phyloP scores from a whole-genome alignment of 345 rosid species.

The Eucalyptus rudis region DNA sequence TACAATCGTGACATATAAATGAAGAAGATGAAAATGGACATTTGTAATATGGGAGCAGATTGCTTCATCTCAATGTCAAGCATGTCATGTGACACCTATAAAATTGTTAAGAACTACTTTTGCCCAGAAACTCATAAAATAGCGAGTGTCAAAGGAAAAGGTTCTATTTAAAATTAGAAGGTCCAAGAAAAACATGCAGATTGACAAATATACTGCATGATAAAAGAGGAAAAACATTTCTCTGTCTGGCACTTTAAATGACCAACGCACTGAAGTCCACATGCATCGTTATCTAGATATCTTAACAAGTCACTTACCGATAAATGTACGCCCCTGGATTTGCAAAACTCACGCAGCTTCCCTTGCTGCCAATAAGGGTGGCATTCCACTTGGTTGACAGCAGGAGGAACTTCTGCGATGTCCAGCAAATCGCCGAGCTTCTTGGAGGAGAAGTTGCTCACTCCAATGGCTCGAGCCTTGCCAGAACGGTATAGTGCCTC shows the following conservation, averaged over 20 bases:
- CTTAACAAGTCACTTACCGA: slow-evolving; percentile 33
- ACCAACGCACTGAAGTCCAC: not conserved
- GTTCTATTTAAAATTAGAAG: not conserved
- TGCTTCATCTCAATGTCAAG: not conserved
- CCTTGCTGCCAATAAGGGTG: slow-evolving; percentile 79
- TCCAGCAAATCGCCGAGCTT: slow-evolving; percentile 59
- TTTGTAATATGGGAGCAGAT: not conserved
- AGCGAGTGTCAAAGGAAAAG: not conserved
- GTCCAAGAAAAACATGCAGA: not conserved
- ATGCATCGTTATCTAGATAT: not conserved
- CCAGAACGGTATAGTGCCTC: slow-evolving; percentile 63
- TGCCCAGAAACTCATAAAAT: not conserved
- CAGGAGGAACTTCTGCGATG: slow-evolving; percentile 68
- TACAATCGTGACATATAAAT: not conserved
- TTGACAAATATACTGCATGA: not conserved
- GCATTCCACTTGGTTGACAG: slow-evolving; percentile 77
- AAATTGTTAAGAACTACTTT: not conserved
- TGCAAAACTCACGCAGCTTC: slow-evolving; percentile 54
- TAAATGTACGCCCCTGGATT: slow-evolving; percentile 63
- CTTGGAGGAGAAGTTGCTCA: slow-evolving; percentile 76
- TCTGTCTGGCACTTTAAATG: not conserved
- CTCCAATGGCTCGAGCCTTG: slow-evolving; percentile 71
- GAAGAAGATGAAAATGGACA: not conserved
- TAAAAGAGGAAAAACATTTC: not conserved
- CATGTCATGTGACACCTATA: not conserved